Conservation (phyloP, 441 rosid genomes). For the Macaranga tanarius region DNA sequence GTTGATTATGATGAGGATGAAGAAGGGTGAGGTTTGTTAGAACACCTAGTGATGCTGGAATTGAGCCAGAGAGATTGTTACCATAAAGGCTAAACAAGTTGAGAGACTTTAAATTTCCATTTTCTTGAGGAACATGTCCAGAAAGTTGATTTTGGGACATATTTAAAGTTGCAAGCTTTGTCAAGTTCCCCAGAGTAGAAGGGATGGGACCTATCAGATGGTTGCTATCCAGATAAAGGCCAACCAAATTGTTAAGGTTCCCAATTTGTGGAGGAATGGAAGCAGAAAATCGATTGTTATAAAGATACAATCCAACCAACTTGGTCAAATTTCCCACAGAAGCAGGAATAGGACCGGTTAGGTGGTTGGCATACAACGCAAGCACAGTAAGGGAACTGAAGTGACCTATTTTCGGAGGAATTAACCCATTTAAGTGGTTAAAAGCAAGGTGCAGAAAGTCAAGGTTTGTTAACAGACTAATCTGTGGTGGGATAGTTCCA, state of each 20-base stretch:
- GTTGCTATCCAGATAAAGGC: conserved; percentile 17
- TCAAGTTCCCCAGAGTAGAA: conserved; percentile 25
- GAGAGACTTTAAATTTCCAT: conserved; percentile 34
- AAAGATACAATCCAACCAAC: conserved; percentile 25
- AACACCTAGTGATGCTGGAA: conserved; percentile 32
- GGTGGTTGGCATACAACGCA: conserved; percentile 22
- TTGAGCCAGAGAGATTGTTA: conserved; percentile 29
- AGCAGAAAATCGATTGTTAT: conserved; percentile 33
- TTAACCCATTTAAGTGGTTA: no score
- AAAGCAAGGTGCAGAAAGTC: conserved; percentile 21
- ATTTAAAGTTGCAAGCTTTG: conserved; percentile 14
- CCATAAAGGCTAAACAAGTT: neutral
- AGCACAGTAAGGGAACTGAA: no score
- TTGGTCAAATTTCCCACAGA: no score
- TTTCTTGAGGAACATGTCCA: conserved; percentile 32
- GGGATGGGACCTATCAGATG: conserved; percentile 32
- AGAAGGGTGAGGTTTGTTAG: conserved; percentile 19
- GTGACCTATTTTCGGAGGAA: no score
- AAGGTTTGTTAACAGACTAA: conserved; percentile 33
- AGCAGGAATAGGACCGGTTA: conserved; percentile 35
- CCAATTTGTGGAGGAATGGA: conserved; percentile 40
- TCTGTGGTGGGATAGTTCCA: conserved; percentile 33
- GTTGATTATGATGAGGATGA: conserved; percentile 26
- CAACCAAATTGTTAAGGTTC: no score
- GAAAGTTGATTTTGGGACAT: conserved; percentile 25